Evolutionary conservation across 2,329 filamentous ascomycete genomes (phyloP), one percentile per base, ranked within the genome.

Genomic region (Pyrenochaeta sp.): DNA sequence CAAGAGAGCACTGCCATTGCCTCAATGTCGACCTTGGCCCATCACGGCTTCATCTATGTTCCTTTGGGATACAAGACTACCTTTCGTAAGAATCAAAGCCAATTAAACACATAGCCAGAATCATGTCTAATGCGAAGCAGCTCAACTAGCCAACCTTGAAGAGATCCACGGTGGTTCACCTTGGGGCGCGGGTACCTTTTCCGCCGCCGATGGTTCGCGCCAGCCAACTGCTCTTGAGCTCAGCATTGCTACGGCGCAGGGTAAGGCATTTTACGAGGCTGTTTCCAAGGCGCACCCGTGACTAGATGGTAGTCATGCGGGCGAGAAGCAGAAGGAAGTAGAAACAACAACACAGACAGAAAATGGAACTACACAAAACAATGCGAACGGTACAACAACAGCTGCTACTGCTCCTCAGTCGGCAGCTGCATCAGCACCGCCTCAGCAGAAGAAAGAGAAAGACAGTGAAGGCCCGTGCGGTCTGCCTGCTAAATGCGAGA

Each of bases 31-130:
- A 98, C 94, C 15, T 82, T 98, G 49, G 78, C 88, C 56, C 95
- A 98, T 81, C 95, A 98, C 82, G 95, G 95, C 71, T 90, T 98
- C 81, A 89, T 95, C 83, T 98, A 90, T 77, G 92, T 98, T n/a
- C 95, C 95, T 43, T 84, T 98, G 49, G 95, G 95, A 50, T 98
- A 96, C 83, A 89, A 90, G 79, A 90, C 88, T 69, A 80, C 87
- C 44, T 97, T 97, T 74, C 74, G 64, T 67, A 61, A 20, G 67
- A 31, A 10, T 14, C n/a, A 12, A 18, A 27, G 20, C 17, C 1
- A 10, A 14, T 32, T 27, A 9, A 7, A 15, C n/a, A 40, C 1
- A 23, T 10, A 12, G 18, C 17, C 17, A 53, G 21, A 33, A 11
- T 9, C 23, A 4, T 49, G 23, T 37, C 49, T 52, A 44, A 44